Conservation (phyloP, 305 asterid genomes). For the Lippia alba region DNA sequence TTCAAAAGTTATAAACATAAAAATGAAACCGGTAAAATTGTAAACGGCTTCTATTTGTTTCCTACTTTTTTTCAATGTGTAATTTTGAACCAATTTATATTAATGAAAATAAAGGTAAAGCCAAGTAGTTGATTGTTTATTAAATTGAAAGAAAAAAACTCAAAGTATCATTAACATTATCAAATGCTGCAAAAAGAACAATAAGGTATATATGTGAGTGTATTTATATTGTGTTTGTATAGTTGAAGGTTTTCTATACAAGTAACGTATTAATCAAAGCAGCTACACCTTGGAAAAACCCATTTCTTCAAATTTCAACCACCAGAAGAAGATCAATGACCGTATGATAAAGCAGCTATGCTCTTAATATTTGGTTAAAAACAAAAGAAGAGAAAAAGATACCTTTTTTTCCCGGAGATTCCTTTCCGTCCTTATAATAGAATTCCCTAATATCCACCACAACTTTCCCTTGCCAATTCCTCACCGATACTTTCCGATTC, state of each 20-base stretch:
- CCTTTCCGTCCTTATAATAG: constrained; percentile 43
- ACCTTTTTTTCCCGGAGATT: constrained; percentile 44
- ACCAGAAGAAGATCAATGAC: not conserved
- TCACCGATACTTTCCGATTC: constrained; percentile 87
- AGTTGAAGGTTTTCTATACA: not conserved
- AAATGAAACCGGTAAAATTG: no score
- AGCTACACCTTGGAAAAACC: not conserved
- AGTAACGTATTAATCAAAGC: not conserved
- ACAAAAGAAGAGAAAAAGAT: not conserved
- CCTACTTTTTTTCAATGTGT: no score
- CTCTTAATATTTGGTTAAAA: not conserved
- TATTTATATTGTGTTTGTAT: no score
- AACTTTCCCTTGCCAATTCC: constrained; percentile 82
- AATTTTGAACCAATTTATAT: no score
- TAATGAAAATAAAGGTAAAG: not conserved
- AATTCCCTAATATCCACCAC: constrained; percentile 67
- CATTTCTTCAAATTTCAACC: not conserved
- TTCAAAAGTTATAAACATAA: no score
- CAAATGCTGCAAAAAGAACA: not conserved
- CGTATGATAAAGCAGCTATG: not conserved
- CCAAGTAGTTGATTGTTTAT: no score
- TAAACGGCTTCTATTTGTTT: no score
- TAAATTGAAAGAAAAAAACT: not conserved
- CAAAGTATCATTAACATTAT: not conserved
- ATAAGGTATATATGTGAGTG: no score